Evolutionary conservation across 352 stramenopile species (phyloP).

Genomic region (Phytophthora cactorum): DNA sequence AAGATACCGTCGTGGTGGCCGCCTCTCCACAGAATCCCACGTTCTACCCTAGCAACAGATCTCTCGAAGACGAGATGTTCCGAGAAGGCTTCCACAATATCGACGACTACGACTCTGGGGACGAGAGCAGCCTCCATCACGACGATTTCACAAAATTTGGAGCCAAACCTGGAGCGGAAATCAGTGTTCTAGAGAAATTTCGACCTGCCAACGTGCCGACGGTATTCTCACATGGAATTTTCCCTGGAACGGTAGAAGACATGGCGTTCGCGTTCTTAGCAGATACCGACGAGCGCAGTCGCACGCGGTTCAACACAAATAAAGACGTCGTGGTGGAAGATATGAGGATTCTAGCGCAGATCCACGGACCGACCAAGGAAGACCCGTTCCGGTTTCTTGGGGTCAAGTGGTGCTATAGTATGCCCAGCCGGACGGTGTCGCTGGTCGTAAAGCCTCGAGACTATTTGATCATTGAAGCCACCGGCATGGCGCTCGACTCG

Average conservation of each 20-base stretch:
- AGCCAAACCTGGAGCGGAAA: slow-evolving; percentile 32
- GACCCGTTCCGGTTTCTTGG: slow-evolving; percentile 55
- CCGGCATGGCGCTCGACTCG: slow-evolving; percentile 46
- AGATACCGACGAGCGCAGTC: slow-evolving; percentile 35
- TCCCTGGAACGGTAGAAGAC: slow-evolving; percentile 52
- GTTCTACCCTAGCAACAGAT: slow-evolving; percentile 27
- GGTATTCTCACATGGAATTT: slow-evolving; percentile 35
- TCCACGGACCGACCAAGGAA: slow-evolving; percentile 26
- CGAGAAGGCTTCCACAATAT: slow-evolving; percentile 14
- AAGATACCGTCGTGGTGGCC: slow-evolving; percentile 41
- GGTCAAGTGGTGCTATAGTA: slow-evolving; percentile 50
- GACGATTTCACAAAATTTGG: slow-evolving; percentile 39
- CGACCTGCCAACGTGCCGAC: slow-evolving; percentile 41
- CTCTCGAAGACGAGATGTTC: slow-evolving; percentile 19
- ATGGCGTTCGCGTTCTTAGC: slow-evolving; percentile 47
- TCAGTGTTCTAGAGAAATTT: slow-evolving; percentile 37
- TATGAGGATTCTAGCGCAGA: slow-evolving; percentile 28
- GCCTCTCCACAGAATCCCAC: slow-evolving; percentile 32
- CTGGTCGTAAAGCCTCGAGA: slow-evolving; percentile 55
- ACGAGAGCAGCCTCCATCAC: slow-evolving; percentile 27
- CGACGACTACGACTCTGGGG: slow-evolving; percentile 30
- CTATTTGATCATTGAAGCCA: slow-evolving; percentile 59
- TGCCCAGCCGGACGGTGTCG: slow-evolving; percentile 15
- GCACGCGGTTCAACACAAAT: slow-evolving; percentile 25
- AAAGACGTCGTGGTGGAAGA: slow-evolving; percentile 33